Percentiles rank a stretch among this genome's conserved stretches.
Conservation (phyloP, 805 yeast genomes). For the Jamesozyma jinghongensis region DNA sequence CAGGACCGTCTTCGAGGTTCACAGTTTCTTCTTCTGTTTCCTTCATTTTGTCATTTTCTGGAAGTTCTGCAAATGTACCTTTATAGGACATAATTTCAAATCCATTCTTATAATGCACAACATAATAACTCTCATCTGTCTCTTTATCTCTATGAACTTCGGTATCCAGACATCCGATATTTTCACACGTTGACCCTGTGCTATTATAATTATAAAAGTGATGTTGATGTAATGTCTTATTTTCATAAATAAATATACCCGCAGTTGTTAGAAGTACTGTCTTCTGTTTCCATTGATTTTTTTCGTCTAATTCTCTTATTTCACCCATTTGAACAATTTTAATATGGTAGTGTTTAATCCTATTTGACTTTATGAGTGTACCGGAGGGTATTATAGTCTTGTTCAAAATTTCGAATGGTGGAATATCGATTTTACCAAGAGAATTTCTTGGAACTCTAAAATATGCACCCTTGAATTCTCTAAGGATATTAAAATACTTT, state of each 20-base stretch:
- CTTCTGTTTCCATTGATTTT: constrained; percentile 35
- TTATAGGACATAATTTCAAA: constrained; percentile 5
- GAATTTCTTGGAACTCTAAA: constrained; percentile 24
- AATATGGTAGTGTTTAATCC: constrained; percentile 11
- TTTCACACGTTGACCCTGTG: too few species aligned
- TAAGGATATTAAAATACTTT: constrained; percentile 16
- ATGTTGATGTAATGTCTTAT: constrained; percentile 6
- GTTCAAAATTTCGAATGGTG: constrained; percentile 20
- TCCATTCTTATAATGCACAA: constrained; percentile 25
- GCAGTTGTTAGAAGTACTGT: constrained; percentile 42
- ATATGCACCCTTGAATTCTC: constrained; percentile 29
- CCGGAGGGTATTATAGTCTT: constrained; percentile 2
- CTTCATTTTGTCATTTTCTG: neutral
- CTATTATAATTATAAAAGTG: neutral
- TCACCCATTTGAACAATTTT: constrained; percentile 30
- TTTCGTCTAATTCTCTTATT: constrained; percentile 32
- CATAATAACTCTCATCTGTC: constrained; percentile 21
- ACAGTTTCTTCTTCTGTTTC: neutral
- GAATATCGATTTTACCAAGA: constrained; percentile 17
- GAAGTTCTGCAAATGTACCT: constrained; percentile 6
- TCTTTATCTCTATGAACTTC: constrained; percentile 15
- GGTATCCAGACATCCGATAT: constrained; percentile 28
- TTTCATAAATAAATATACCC: constrained; percentile 41
- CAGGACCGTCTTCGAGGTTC: neutral
- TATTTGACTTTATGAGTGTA: neutral